phyloP scores from a whole-genome alignment of 2,329 filamentous ascomycete species.

The Pseudopyricularia javanii region DNA sequence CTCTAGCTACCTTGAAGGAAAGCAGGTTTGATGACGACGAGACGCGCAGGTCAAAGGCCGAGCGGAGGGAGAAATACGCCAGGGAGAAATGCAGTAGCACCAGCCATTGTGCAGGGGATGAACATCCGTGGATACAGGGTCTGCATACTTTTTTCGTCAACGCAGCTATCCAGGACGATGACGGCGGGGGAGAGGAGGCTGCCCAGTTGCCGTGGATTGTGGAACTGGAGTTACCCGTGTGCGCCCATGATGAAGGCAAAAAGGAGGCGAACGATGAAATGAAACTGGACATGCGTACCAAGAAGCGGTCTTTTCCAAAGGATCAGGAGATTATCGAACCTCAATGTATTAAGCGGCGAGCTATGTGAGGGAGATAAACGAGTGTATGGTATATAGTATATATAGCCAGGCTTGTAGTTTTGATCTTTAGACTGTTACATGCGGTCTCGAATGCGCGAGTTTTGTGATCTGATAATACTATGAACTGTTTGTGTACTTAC shows the following conservation, averaged over 20 bases:
- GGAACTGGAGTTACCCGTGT: not conserved
- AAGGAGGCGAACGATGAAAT: not conserved
- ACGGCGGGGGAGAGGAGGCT: not conserved
- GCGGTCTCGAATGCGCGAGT: too few relatives aligned
- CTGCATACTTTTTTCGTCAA: conserved; percentile 43
- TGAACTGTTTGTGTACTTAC: too few relatives aligned
- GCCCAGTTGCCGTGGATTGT: not conserved
- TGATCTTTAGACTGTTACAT: too few relatives aligned
- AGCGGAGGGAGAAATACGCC: not conserved
- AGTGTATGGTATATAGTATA: too few relatives aligned
- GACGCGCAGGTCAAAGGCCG: not conserved
- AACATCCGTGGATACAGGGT: conserved; percentile 16
- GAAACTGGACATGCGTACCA: not conserved
- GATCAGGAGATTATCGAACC: not conserved
- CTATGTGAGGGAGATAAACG: not conserved
- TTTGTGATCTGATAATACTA: too few relatives aligned
- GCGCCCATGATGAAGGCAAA: not conserved
- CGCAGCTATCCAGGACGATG: conserved; percentile 25
- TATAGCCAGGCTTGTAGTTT: too few relatives aligned
- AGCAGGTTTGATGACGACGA: conserved; percentile 5
- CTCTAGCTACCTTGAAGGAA: conserved; percentile 12
- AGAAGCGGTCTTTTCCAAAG: not conserved
- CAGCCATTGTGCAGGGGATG: conserved; percentile 19
- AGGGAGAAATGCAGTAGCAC: conserved; percentile 13
- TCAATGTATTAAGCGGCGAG: not conserved